phyloP scores from a whole-genome alignment of 148 eudicot species.

The Fagopyrum esculentum region DNA sequence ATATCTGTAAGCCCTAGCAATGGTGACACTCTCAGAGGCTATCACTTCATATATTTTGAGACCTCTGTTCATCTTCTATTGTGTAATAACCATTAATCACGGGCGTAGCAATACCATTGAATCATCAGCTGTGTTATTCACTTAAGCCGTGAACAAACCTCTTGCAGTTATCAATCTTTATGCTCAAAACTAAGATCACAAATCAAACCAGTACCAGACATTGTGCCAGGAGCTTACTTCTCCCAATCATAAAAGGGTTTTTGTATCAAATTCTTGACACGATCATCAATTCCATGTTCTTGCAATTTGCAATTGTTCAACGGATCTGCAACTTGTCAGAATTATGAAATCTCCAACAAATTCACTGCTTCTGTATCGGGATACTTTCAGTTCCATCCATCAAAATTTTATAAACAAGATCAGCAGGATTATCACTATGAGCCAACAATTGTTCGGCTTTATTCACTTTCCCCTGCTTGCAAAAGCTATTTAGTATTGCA shows the following conservation, averaged over 20 bases:
- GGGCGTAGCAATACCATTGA: no score
- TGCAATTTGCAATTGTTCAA: neutral
- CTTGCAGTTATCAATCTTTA: neutral
- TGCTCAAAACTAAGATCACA: neutral
- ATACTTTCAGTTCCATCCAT: neutral
- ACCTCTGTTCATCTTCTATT: no score
- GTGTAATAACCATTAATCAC: no score
- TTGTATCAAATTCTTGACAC: neutral
- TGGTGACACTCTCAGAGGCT: no score
- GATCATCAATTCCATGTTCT: neutral
- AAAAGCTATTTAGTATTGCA: neutral
- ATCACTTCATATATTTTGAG: no score
- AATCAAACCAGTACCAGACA: neutral
- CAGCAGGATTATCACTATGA: constrained; percentile 13
- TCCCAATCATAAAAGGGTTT: neutral
- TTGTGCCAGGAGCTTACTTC: neutral
- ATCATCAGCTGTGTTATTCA: no score
- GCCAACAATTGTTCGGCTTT: neutral
- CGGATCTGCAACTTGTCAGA: neutral
- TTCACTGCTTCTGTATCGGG: neutral
- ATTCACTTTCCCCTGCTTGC: neutral
- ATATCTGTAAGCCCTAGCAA: no score
- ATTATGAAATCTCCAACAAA: neutral
- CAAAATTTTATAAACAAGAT: constrained; percentile 8
- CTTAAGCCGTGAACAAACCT: neutral